These are phyloP conservation scores for Fusarium decemcellulare DNA, from an alignment of 2,329 filamentous ascomycete genomes.

Conservation along the genomic window DNA sequence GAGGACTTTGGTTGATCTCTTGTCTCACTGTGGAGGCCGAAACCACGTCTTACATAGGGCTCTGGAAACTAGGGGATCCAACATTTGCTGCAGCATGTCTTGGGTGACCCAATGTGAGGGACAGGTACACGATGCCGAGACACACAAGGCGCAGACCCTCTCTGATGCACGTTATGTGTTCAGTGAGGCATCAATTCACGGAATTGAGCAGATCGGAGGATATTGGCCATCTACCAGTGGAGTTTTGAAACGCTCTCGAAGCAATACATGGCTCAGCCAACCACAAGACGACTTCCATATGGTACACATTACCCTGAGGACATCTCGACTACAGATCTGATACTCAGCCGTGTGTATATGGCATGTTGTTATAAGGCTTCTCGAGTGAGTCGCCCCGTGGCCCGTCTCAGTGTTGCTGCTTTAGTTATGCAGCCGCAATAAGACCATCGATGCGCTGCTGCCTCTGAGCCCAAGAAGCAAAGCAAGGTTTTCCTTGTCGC, in stretches of 20 bases:
- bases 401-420: neutral
- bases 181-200: constrained; percentile 20
- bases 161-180: constrained; percentile 25
- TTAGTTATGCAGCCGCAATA: neutral
- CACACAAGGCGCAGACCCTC: constrained; percentile 31
- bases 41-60: constrained; percentile 23
- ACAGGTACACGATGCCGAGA: constrained; percentile 33
- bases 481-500: neutral
- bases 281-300: constrained; percentile 5
- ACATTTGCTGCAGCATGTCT: constrained; percentile 7
- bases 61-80: constrained; percentile 12
- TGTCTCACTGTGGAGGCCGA: constrained; percentile 24
- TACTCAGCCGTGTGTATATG: neutral
- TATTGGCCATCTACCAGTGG: constrained; percentile 31
- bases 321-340: too few relatives aligned
- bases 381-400: constrained; percentile 22
- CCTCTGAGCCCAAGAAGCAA: constrained; percentile 16
- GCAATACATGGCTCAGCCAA: constrained; percentile 23
- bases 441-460: neutral
- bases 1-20: constrained; percentile 29
- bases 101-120: constrained; percentile 23
- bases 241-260: constrained; percentile 27
- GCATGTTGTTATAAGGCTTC: constrained; percentile 9
- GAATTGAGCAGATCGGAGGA: constrained; percentile 24
- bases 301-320: neutral